Percentiles rank a stretch among this genome's conserved stretches.
Evolutionary conservation across 805 yeast genomes (phyloP).

Genomic region (Lachancea sp.): DNA sequence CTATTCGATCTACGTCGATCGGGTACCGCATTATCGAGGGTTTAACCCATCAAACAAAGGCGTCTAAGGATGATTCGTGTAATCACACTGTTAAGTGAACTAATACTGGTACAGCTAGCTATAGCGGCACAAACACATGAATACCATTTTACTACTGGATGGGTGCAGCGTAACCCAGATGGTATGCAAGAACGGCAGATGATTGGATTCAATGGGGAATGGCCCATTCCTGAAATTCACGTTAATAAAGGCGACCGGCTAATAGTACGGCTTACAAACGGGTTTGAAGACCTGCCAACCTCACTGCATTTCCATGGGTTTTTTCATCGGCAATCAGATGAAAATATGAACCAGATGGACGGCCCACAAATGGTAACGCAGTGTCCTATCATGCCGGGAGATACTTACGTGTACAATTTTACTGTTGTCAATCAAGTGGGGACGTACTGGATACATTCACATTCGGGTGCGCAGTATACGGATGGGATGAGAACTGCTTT

Average conservation of each 20-base stretch:
- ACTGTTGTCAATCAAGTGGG: conserved; percentile 64
- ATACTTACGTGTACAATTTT: conserved; percentile 62
- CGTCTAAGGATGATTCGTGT: neutral
- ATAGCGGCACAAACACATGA: conserved; percentile 39
- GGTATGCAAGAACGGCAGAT: conserved; percentile 49
- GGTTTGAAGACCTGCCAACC: conserved; percentile 45
- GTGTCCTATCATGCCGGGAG: conserved; percentile 70
- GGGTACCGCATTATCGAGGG: too few relatives aligned
- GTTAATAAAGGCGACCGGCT: conserved; percentile 60
- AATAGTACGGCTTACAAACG: conserved; percentile 54
- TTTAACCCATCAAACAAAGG: too few relatives aligned
- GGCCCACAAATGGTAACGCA: conserved; percentile 78
- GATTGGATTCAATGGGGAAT: conserved; percentile 60
- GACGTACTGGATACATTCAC: conserved; percentile 82
- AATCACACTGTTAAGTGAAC: neutral
- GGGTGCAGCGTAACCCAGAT: conserved; percentile 63
- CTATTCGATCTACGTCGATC: too few relatives aligned
- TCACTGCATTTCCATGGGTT: conserved; percentile 77
- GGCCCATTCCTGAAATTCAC: conserved; percentile 70
- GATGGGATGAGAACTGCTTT: conserved; percentile 72
- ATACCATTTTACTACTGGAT: conserved; percentile 50
- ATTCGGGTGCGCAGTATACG: conserved; percentile 67
- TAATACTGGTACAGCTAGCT: conserved; percentile 2
- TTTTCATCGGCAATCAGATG: conserved; percentile 52
- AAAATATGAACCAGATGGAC: conserved; percentile 49